A percentile compares a stretch with the other conserved stretches of the same genome.
These are phyloP conservation scores for Phaseolus coccineus DNA, from an alignment of 331 rosid genomes.

Conservation along the genomic window DNA sequence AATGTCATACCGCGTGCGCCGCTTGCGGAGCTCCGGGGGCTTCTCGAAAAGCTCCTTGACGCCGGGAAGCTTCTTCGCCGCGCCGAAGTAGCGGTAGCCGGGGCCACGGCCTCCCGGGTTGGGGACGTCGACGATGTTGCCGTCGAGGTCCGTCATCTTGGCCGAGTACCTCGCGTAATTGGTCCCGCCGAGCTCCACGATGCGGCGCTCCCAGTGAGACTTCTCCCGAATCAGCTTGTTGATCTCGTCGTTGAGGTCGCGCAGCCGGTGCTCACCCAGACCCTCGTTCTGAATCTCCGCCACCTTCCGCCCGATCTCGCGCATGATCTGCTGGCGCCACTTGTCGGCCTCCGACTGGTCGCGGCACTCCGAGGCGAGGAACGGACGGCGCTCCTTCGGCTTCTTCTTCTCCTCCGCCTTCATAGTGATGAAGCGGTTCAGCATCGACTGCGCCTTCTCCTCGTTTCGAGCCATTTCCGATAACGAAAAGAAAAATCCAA, in stretches of 20 bases:
- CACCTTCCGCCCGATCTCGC: conserved; percentile 90
- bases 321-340: conserved; percentile 95
- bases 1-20: conserved; percentile 84
- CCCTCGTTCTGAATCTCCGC: conserved; percentile 96
- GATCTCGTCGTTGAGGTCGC: conserved; percentile 92
- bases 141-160: conserved; percentile 94
- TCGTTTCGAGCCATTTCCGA: conserved; percentile 82
- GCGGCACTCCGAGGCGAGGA: conserved; percentile 90
- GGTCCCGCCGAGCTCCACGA: conserved; percentile 86
- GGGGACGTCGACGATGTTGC: conserved; percentile 93
- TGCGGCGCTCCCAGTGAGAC: conserved; percentile 87
- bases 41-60: conserved; percentile 86
- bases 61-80: conserved; percentile 88
- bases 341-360: conserved; percentile 92
- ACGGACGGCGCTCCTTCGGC: conserved; percentile 94
- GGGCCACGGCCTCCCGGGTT: conserved; percentile 97
- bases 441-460: conserved; percentile 98
- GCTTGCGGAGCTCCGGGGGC: conserved; percentile 85
- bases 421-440: conserved; percentile 80
- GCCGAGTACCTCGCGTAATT: conserved; percentile 71
- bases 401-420: conserved; percentile 95
- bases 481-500: background rate
- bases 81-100: conserved; percentile 89
- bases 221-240: conserved; percentile 88
- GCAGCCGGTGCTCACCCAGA: conserved; percentile 94